Percentiles rank a stretch among this genome's conserved stretches.
Evolutionary conservation across 176 grass and related monocot species (phyloP).

Genomic region (Oryza glaberrima): DNA sequence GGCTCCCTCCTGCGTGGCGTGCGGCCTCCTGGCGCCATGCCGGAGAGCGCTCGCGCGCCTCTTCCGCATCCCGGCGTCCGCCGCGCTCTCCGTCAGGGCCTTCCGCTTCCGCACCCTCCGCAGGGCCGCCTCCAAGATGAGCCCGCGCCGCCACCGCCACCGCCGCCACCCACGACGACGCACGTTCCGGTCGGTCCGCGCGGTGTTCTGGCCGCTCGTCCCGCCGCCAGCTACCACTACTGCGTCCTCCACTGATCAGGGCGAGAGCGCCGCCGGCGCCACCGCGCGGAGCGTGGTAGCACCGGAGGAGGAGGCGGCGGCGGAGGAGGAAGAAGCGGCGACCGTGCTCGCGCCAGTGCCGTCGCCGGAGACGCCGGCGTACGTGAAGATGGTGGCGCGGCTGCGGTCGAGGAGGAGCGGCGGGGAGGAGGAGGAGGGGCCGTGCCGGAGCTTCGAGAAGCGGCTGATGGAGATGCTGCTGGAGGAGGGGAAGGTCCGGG

Average conservation of each 20-base stretch:
- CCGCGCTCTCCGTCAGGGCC: constrained; percentile 44
- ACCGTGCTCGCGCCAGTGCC: constrained; percentile 33
- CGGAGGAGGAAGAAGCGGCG: not conserved
- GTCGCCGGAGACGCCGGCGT: constrained; percentile 61
- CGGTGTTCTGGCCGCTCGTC: constrained; percentile 60
- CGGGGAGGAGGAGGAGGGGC: constrained; percentile 2
- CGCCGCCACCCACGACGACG: not conserved
- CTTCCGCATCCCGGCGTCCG: constrained; percentile 47
- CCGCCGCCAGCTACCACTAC: not conserved
- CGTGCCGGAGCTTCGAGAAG: constrained; percentile 72
- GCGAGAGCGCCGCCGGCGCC: not conserved
- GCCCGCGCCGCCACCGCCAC: constrained; percentile 24
- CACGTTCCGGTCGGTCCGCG: constrained; percentile 40
- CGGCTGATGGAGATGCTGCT: constrained; percentile 68
- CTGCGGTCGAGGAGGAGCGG: constrained; percentile 37
- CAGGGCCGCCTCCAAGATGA: constrained; percentile 53
- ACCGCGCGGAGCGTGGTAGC: not conserved
- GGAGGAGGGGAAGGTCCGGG: constrained; percentile 66
- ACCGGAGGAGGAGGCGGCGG: not conserved
- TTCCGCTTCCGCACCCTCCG: constrained; percentile 67
- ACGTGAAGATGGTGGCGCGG: constrained; percentile 57
- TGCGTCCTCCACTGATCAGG: not conserved
- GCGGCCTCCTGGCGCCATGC: constrained; percentile 55
- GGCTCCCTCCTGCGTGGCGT: constrained; percentile 35
- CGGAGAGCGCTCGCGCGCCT: constrained; percentile 46